Evolutionary conservation across 306 rosid genomes (phyloP), one percentile per base, ranked within the genome.

Genomic region (apple (Malus domestica)): DNA sequence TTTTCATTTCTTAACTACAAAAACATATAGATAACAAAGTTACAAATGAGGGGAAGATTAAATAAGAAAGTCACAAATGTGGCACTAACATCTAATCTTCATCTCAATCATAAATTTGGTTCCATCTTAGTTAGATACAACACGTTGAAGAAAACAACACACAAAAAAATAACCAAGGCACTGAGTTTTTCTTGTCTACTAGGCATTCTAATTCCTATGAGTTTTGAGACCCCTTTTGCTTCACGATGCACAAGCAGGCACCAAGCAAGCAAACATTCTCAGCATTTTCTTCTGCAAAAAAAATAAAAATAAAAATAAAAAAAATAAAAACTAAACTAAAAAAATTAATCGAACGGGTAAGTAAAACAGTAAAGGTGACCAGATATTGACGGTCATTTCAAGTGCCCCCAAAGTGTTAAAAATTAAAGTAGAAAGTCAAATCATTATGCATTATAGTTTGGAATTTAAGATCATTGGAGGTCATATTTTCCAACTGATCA

Each of bases 241-340:
- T 90, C 92, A 91, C 46, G 92, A 87, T 73, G 83, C 84, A 67
- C 97, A 95, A 7, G 93, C 85, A 57, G 98, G 97, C 5, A 86
- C 89, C 79, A 92, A 82, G 83, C 98, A 95, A 77, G 93, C 89
- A 75, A 95, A 83, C 73, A 90, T 84, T 59, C 97, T 89, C 90
- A 85, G 61, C 90, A 86, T 76, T 82, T 84, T 95, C 79, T 88
- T 89, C 98, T 95, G 80, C 88, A 79, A 51, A 52, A 9, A n/a
- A 35, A 64, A 70, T 16, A 60, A n/a, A 62, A 20, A 25, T 0
- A 30, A 63, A 71, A n/a, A 0, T 0, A 32, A 1, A 27, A 32
- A 33, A 61, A 33, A 1, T 33, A 0, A 44, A 63, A 71, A n/a
- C 35, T 32, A 32, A 33, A 33, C 8, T 33, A 1, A 5, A 33